Percentiles rank a stretch among this genome's conserved stretches.
These are phyloP conservation scores for Lentinula guzmanii DNA, from an alignment of 768 basidiomycete species.

Conservation along the genomic window DNA sequence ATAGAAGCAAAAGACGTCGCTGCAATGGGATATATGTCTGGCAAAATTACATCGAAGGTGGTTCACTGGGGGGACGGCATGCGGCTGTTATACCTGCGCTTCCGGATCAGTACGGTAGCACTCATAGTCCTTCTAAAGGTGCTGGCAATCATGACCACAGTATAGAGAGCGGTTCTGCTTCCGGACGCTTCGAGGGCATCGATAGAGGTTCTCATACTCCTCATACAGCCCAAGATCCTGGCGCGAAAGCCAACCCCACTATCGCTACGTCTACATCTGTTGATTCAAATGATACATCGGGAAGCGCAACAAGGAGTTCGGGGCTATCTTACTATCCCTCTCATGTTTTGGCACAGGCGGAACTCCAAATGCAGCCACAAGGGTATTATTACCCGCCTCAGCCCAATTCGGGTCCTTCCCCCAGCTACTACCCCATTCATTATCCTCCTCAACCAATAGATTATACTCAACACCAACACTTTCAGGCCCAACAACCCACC, in stretches of 20 bases:
- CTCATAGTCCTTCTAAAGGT: background rate
- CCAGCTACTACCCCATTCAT: background rate
- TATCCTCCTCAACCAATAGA: background rate
- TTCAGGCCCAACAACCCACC: background rate
- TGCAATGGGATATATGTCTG: conserved; percentile 66
- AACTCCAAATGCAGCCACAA: conserved; percentile 9
- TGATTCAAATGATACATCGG: background rate
- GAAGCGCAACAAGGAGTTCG: conserved; percentile 10
- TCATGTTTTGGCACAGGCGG: conserved; percentile 37
- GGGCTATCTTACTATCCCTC: conserved; percentile 45
- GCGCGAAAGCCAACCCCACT: conserved; percentile 25
- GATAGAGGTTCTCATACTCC: background rate
- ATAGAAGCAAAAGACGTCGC: background rate
- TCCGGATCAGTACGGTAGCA: conserved; percentile 62
- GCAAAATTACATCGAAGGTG: conserved; percentile 83
- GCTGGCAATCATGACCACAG: conserved; percentile 17
- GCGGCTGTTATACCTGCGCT: conserved; percentile 78
- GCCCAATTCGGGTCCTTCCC: background rate
- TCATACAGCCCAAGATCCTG: background rate
- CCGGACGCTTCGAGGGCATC: background rate
- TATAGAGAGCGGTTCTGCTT: background rate
- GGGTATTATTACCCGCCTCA: background rate
- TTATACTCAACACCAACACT: background rate
- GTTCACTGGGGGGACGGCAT: conserved; percentile 75
- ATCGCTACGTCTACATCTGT: background rate